Base-by-base conservation (phyloP, 306 rosid genomes). In the Glycine tomentella region DNA sequence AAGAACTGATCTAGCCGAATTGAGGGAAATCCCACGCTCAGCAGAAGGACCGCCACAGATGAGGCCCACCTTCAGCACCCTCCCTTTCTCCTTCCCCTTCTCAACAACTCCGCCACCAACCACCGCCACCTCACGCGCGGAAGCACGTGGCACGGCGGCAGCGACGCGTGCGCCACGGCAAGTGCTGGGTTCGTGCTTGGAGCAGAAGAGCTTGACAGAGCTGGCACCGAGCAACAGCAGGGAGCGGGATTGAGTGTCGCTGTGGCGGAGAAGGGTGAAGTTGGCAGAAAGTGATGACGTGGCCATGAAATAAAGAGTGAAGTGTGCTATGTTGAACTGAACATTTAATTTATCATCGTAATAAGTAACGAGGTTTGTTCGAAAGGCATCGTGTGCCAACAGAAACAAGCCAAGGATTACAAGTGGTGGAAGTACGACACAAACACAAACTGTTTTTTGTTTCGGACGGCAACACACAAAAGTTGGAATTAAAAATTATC, bases 1-100 rank as follows among this genome's bases (percentile, higher is more conserved):
- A 64, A 95, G 87, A 72, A 95, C 89, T 67, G 99, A 92, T 90
- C 99, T 76, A 45, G 97, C 97, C 0, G 99, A 95, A 82, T 92
- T 95, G 74, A 95, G 97, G 15, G 99, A 92, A 89, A 95, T 95
- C 15, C 97, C 99, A 77, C 97, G 97, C 86, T 95, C 97, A n/a
- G 95, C 91, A 8, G 97, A 92, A 36, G 97, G 99, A 72, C 99
- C 99, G 5, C 99, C 99, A 25, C 99, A 95, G 7, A 95, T 76
- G 50, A 95, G 80, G 20, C 95, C 99, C 7, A 95, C 95, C 83
- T 83, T 91, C 87, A 95, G 17, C 33, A 63, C 87, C 69, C 75
- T 86, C 13, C 74, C 79, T 9, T 78, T 75, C 36, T 78, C 86
- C 8, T 14, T 53, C 38, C 12, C 83, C 58, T 82, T 75, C 78